Evolutionary conservation across 495 filamentous ascomycete species (phyloP), one percentile per base, ranked within the genome.

Genomic region (Symbiotaphrina buchneri): DNA sequence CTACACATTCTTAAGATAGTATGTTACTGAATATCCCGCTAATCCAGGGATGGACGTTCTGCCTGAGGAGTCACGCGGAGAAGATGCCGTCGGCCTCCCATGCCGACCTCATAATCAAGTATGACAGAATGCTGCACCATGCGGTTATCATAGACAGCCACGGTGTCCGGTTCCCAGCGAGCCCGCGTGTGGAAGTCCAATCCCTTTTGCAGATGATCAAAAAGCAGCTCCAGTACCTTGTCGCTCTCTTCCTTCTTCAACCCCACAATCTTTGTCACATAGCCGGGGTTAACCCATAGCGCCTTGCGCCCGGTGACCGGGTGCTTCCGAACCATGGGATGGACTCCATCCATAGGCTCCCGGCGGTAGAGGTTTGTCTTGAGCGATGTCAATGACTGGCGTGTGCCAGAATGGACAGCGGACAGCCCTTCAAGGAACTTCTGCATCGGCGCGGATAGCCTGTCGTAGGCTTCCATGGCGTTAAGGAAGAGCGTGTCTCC

Each of bases 401-500:
- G n/a, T n/a, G n/a, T n/a, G n/a, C n/a, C n/a, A n/a, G n/a, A n/a
- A 41, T 75, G 76, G 10, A 77, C 65, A 21, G 71, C 72, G 4
- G 63, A 53, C 39, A 56, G 63, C 8, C 73, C 72, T 44, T 80
- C 71, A 35, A 80, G 70, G 28, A 80, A 58, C 39, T 67, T 66
- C 32, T 71, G 71, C 53, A 76, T 76, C 4, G 51, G 55, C 0
- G 71, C 72, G 4, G 68, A 73, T 2, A 79, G 57, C 46, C 76
- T 76, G 48, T 73, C 68, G 45, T 80, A 80, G 3, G 71, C 71
- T 7, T 60, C 49, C 38, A 77, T 77, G 2, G 70, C 72, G 36
- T 58, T 68, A 0, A 72, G 65, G 71, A 72, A 80, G 2, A 80
- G 59, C 2, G 74, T 77, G 41, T 80, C 74, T 5, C 72, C 72